Conservation (phyloP, 257 asterid genomes). For the Solanum chiquidenum region DNA sequence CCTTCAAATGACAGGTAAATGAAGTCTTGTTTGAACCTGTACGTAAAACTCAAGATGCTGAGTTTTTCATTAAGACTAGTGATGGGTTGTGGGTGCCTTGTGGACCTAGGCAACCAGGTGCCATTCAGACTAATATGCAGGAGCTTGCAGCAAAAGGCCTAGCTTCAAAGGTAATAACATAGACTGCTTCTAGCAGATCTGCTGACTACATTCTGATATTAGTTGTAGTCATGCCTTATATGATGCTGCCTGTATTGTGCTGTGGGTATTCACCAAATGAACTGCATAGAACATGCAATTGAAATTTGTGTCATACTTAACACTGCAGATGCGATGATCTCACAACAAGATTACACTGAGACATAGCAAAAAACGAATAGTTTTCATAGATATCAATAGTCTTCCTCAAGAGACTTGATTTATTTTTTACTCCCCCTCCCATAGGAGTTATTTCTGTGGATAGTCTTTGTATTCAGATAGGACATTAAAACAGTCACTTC, state of each 20-base stretch:
- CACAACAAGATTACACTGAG: neutral
- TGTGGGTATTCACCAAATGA: neutral
- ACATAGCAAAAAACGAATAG: neutral
- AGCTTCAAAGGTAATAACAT: constrained; percentile 10
- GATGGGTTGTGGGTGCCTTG: constrained; percentile 20
- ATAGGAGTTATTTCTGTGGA: neutral
- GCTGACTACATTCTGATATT: neutral
- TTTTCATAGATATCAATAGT: neutral
- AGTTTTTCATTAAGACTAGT: constrained; percentile 11
- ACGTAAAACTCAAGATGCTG: constrained; percentile 23
- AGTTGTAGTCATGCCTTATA: neutral
- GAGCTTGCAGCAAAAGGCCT: constrained; percentile 11
- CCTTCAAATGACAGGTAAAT: constrained; percentile 9
- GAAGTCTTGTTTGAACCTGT: constrained; percentile 25
- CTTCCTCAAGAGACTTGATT: neutral
- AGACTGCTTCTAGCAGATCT: neutral
- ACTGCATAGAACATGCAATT: neutral
- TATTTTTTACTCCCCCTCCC: neutral
- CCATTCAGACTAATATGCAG: constrained; percentile 6
- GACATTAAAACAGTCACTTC: neutral
- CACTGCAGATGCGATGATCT: neutral
- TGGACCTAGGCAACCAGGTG: constrained; percentile 15
- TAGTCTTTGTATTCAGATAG: neutral
- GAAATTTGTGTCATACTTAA: neutral
- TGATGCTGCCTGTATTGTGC: neutral